A percentile compares a stretch with the other conserved stretches of the same genome.
Evolutionary conservation across 148 eudicot species (phyloP).

Genomic region (Linanthus parryae): DNA sequence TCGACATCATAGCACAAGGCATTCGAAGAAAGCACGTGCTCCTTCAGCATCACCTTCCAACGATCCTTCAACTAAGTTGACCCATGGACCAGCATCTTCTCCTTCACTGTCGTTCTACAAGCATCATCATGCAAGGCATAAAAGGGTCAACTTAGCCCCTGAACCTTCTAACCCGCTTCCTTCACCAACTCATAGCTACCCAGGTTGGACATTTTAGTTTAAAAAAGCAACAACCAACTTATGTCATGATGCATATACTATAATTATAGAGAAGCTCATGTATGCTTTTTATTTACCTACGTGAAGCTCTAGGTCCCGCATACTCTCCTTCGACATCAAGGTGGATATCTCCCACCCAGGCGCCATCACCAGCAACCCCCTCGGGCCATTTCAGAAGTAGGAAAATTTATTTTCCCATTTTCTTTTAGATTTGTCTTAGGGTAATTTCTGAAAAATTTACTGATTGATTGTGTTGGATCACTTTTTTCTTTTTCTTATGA

Average conservation of each 20-base stretch:
- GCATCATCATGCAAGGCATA: constrained; percentile 34
- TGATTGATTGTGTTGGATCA: not conserved
- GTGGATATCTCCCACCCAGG: constrained; percentile 20
- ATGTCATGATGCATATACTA: not conserved
- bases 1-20: constrained; percentile 1
- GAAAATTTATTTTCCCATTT: constrained; percentile 1
- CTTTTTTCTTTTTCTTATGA: constrained; percentile 3
- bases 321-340: constrained; percentile 25
- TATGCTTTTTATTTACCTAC: too few relatives aligned
- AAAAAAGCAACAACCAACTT: not conserved
- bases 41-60: constrained; percentile 20
- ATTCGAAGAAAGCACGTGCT: constrained; percentile 12
- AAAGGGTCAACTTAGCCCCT: constrained; percentile 20
- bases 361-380: constrained; percentile 33
- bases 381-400: constrained; percentile 27
- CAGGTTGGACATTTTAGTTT: constrained; percentile 28
- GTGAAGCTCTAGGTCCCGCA: too few relatives aligned
- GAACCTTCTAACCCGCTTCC: constrained; percentile 20
- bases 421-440: not conserved
- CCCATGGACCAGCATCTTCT: constrained; percentile 17
- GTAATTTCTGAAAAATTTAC: too few relatives aligned
- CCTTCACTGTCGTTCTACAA: constrained; percentile 20
- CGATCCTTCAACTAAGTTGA: constrained; percentile 16
- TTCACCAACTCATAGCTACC: constrained; percentile 21
- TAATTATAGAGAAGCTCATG: too few relatives aligned